Base-by-base conservation (phyloP, 129 eudicot genomes). In the Silybum marianum region DNA sequence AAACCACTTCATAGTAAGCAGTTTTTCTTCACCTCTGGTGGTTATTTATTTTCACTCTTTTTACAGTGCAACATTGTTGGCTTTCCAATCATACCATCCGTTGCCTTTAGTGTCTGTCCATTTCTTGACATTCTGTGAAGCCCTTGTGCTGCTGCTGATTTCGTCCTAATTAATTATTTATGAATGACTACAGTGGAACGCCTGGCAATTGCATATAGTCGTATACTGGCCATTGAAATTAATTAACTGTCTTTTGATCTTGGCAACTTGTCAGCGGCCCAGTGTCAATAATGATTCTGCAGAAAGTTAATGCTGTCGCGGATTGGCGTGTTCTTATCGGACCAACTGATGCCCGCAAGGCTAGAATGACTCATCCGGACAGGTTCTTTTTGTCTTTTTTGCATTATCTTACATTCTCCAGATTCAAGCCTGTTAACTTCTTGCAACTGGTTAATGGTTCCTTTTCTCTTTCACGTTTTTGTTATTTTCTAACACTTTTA, bases 311-410 rank as follows among this genome's bases (percentile, higher is more conserved):
- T 81, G 98, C 97, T 32, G 82, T 95, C 28, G 89, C 92, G 83
- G 98, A 95, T 78, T 95, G 96, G 96, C 85, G 81, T 34, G 68
- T 72, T 76, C 85, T 82, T 82, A 82, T 82, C 2, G 85, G 85
- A 81, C 97, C 98, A 25, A 95, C 97, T 28, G 96, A 95, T 88
- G 91, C 96, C 24, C 80, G 21, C 73, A 86, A 90, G 72, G 97
- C 98, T 19, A 95, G 88, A 82, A 70, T 83, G 84, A 90, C 93
- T 70, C 94, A 95, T 84, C 97, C 98, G 18, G 40, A 85, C 54
- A 91, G 98, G 98, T 94, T 18, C 0, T 58, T 18, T 68, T 39
- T 42, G 23, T 58, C 32, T 85, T 66, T 63, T 32, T 68, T 24
- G 46, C 7, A 30, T 54, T 46, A 63, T 44, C 19, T 13, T 81